Evolutionary conservation across 139 green algal genomes (phyloP).

Genomic region (Micractinium conductrix): DNA sequence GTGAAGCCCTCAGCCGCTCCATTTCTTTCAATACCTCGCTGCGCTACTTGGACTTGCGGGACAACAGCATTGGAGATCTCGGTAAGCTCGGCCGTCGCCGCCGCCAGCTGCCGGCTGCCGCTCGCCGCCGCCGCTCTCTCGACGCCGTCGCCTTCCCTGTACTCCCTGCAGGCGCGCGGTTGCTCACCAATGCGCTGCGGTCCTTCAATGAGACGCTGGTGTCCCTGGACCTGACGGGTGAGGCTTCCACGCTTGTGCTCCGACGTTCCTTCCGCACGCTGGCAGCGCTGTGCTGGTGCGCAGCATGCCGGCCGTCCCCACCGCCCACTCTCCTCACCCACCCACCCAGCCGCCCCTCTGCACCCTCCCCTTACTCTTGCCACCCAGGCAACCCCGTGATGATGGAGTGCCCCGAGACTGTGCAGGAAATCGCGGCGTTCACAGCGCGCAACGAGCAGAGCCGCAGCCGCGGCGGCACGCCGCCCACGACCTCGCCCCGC

Average conservation of each 20-base stretch:
- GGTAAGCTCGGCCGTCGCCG: background rate
- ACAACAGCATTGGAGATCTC: background rate
- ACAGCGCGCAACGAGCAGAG: background rate
- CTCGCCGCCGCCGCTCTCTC: background rate
- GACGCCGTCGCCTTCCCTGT: background rate
- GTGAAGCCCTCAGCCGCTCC: background rate
- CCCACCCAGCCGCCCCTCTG: background rate
- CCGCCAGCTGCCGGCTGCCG: too few species aligned
- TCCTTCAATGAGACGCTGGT: constrained; percentile 4
- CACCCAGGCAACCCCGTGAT: constrained; percentile 21
- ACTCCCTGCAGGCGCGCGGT: background rate
- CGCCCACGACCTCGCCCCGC: background rate
- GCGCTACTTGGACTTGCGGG: background rate
- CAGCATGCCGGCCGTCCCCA: background rate
- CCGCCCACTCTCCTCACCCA: background rate
- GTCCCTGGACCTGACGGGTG: constrained; percentile 9
- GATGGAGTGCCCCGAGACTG: background rate
- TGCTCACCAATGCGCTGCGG: constrained; percentile 18
- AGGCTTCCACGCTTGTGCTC: too few species aligned
- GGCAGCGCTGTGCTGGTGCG: background rate
- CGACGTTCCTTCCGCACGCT: background rate
- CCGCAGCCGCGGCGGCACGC: background rate
- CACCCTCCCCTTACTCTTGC: background rate
- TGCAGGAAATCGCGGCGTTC: constrained; percentile 16
- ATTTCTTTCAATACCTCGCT: constrained; percentile 17